A percentile compares a stretch with the other conserved stretches of the same genome.
These are phyloP conservation scores for Dillenia suffruticosa DNA, from an alignment of 164 flowering plant genomes.

Conservation along the genomic window DNA sequence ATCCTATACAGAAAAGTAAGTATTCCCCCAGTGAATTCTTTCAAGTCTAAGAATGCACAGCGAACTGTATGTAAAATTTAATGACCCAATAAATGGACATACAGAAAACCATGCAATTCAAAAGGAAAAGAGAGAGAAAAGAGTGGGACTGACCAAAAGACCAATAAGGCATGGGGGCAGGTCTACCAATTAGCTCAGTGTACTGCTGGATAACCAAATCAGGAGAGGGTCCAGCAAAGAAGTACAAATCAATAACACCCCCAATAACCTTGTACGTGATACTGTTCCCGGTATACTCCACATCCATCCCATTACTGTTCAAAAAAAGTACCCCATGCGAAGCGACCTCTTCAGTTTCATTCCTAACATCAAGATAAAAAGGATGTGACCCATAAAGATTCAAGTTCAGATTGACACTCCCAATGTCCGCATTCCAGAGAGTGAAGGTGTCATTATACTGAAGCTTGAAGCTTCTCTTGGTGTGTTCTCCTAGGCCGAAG, in stretches of 20 bases:
- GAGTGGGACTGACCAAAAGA: constrained; percentile 25
- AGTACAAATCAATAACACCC: constrained; percentile 31
- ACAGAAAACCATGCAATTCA: no score
- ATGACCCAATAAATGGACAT: no score
- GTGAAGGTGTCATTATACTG: constrained; percentile 42
- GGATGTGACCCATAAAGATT: constrained; percentile 88
- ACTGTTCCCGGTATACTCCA: constrained; percentile 17
- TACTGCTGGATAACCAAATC: constrained; percentile 27
- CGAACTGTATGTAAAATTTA: no score
- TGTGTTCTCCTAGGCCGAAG: constrained; percentile 88
- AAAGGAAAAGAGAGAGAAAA: no score
- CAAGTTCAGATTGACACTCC: constrained; percentile 31
- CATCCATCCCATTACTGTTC: constrained; percentile 64
- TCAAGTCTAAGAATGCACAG: no score
- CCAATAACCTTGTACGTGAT: constrained; percentile 34
- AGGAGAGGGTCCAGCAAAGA: constrained; percentile 34
- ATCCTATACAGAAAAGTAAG: constrained; percentile 35
- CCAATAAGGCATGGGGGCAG: constrained; percentile 44
- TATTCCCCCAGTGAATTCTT: no score
- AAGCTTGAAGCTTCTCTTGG: constrained; percentile 53
- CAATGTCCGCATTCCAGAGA: constrained; percentile 68
- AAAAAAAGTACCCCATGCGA: constrained; percentile 36
- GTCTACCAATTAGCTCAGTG: constrained; percentile 33
- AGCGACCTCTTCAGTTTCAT: constrained; percentile 9
- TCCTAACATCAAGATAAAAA: constrained; percentile 68